Evolutionary conservation across 176 grass and related monocot genomes (phyloP).

Genomic region (Lolium rigidum): DNA sequence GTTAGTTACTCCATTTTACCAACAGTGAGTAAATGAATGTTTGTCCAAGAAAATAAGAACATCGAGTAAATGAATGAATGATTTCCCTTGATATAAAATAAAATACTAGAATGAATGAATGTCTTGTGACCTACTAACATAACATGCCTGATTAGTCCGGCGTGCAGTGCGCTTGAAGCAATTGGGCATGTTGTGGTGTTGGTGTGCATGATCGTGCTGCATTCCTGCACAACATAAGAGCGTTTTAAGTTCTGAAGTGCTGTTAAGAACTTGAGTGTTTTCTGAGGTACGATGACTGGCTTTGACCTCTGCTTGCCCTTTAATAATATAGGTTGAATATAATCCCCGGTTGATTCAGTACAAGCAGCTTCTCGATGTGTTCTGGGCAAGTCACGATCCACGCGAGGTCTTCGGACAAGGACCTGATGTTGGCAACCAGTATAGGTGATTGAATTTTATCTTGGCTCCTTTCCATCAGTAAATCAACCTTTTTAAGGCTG

Average conservation of each 20-base stretch:
- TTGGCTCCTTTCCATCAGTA: background rate
- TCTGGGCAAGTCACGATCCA: constrained; percentile 90
- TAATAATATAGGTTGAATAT: constrained; percentile 73
- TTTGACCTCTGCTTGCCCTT: background rate
- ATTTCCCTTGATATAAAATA: too few relatives aligned
- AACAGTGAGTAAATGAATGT: background rate
- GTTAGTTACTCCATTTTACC: too few relatives aligned
- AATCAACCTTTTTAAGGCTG: background rate
- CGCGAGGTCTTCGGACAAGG: constrained; percentile 96
- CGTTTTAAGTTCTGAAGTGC: background rate
- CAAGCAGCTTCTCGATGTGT: constrained; percentile 83
- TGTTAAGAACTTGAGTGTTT: background rate
- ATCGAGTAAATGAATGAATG: too few relatives aligned
- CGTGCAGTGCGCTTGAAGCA: background rate
- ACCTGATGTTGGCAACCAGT: constrained; percentile 95
- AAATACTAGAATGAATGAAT: background rate
- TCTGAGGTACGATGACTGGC: background rate
- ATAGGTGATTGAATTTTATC: constrained; percentile 59
- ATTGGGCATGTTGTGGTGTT: background rate
- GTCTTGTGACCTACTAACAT: too few relatives aligned
- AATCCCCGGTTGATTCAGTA: constrained; percentile 79
- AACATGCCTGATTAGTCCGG: background rate
- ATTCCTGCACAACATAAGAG: background rate
- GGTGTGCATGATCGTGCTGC: background rate
- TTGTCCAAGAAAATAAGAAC: background rate